A percentile compares a stretch with the other conserved stretches of the same genome.
Evolutionary conservation across 768 basidiomycete genomes (phyloP).

Genomic region (Phlebiopsis flavidoalba): DNA sequence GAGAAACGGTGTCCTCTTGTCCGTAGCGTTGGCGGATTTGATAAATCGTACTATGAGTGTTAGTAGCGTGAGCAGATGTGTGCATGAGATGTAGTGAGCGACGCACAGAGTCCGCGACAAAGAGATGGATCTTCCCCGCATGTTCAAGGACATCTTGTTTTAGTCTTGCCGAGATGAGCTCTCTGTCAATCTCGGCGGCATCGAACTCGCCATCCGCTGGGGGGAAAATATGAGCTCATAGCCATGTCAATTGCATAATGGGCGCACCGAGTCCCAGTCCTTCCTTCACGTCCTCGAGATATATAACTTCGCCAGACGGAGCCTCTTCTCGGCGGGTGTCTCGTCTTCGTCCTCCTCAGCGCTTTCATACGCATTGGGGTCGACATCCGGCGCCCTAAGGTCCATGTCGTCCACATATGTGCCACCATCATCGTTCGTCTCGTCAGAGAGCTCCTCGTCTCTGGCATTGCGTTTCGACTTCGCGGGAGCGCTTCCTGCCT

Average conservation of each 20-base stretch:
- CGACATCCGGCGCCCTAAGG: conserved; percentile 48
- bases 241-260: background rate
- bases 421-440: conserved; percentile 44
- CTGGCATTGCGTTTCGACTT: conserved; percentile 1
- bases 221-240: background rate
- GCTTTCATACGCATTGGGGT: conserved; percentile 46
- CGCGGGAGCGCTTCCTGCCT: conserved; percentile 6
- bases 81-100: background rate
- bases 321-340: conserved; percentile 89
- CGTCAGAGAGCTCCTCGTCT: conserved; percentile 72
- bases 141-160: conserved; percentile 91
- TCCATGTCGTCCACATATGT: conserved; percentile 72
- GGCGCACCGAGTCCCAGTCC: conserved; percentile 39
- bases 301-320: conserved; percentile 88
- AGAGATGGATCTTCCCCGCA: conserved; percentile 81
- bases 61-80: background rate
- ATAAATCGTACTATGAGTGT: conserved; percentile 49
- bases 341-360: conserved; percentile 85
- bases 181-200: conserved; percentile 92
- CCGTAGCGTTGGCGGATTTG: conserved; percentile 46
- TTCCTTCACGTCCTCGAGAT: conserved; percentile 80
- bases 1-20: conserved; percentile 73
- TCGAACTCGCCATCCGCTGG: conserved; percentile 87
- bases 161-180: conserved; percentile 84
- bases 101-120: conserved; percentile 69